Evolutionary conservation across 805 yeast genomes (phyloP), one percentile per base, ranked within the genome.

Genomic region (Hanseniaspora lachancei): DNA sequence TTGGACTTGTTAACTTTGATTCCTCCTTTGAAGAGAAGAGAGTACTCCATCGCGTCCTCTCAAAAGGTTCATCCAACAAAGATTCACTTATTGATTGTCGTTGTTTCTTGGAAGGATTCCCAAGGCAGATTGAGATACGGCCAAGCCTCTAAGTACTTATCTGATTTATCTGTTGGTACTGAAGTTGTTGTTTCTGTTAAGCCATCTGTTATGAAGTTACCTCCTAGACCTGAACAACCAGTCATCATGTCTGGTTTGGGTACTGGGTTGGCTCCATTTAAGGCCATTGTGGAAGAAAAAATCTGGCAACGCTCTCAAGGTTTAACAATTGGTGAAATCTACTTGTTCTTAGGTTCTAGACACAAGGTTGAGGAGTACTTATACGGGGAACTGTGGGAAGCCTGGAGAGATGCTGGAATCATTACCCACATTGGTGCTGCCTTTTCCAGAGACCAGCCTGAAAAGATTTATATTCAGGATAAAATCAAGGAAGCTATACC

Each of bases 351-450:
- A 70, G 97, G 97, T 62, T 86, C 97, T 47, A 85, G 97, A 74
- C 97, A 91, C 72, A 86, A 83, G 74, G 83, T 86, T 69, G 95
- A 91, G 72, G 97, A 91, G 72, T 91, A 91, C 65, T 77, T 91
- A 65, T 89, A 91, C 65, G 97, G 97, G 67, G 97, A 91, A 72
- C 75, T 89, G 62, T 91, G 96, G 95, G 97, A 91, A 74, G 96
- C 96, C 36, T 89, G 86, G 71, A 81, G 84, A 72, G 89, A 82
- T 64, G 95, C 96, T 4, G 96, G 96, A 56, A 71, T 91, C 56
- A 77, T 91, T 67, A 91, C 97, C 16, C 95, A 88, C 65, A 82
- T 91, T 59, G 97, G 97, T 64, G 97, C 97, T 36, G 97, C 97
- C 3, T 91, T 91, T 76, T 88, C 96, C 20, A 86, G 97, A 78